These are phyloP conservation scores for Hydrangea macrophylla DNA, from an alignment of 148 eudicot genomes.

Conservation along the genomic window DNA sequence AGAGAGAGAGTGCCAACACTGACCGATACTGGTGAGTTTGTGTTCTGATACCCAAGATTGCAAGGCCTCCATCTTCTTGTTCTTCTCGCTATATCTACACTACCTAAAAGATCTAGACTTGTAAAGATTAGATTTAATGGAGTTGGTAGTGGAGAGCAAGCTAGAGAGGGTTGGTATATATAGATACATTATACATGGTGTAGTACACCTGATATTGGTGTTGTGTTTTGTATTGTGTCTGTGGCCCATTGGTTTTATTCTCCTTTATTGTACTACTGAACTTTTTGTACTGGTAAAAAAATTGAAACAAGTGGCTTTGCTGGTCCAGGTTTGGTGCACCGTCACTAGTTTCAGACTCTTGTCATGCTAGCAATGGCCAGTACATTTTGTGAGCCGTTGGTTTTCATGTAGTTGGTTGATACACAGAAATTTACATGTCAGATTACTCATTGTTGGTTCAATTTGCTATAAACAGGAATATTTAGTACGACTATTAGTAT, in stretches of 20 bases:
- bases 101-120: neutral
- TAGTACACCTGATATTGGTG: neutral
- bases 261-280: conserved; percentile 11
- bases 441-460: too few species aligned
- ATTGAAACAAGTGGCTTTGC: conserved; percentile 16
- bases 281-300: neutral
- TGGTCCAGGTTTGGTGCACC: neutral
- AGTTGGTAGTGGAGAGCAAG: neutral
- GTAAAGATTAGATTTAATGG: neutral
- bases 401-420: too few species aligned
- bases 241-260: conserved; percentile 25
- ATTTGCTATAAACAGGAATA: too few species aligned
- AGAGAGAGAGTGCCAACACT: conserved; percentile 12
- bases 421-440: too few species aligned
- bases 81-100: neutral
- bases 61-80: conserved; percentile 49
- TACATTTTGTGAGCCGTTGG: too few species aligned
- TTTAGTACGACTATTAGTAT: too few species aligned
- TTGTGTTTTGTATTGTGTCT: neutral
- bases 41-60: conserved; percentile 75
- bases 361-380: too few species aligned
- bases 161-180: conserved; percentile 6
- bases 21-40: conserved; percentile 81
- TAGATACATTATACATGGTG: neutral
- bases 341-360: neutral